These are phyloP conservation scores for Debaryomyces nepalensis DNA, from an alignment of 1,139 yeast species.

Conservation along the genomic window DNA sequence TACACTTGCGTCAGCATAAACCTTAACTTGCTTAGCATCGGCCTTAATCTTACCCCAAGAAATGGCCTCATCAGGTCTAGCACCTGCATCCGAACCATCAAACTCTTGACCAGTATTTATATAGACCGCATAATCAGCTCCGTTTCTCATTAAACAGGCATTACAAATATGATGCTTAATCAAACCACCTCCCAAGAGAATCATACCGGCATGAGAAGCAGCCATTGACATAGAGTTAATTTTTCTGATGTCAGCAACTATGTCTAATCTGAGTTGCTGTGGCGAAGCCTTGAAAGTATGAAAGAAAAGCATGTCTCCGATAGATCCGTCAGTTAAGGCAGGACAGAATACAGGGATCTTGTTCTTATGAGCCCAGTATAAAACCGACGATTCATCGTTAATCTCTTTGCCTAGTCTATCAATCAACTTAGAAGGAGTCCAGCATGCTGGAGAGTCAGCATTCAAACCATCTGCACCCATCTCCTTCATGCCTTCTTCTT, in stretches of 20 bases:
- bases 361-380: slow-evolving; percentile 98
- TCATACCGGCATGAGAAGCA: slow-evolving; percentile 95
- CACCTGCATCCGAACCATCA: slow-evolving; percentile 99
- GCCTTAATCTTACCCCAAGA: slow-evolving; percentile 99
- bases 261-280: slow-evolving; percentile 83
- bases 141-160: slow-evolving; percentile 98
- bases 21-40: slow-evolving; percentile 88
- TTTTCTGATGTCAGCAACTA: slow-evolving; percentile 89
- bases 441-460: slow-evolving; percentile 52
- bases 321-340: slow-evolving; percentile 95
- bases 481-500: slow-evolving; percentile 64
- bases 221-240: slow-evolving; percentile 95
- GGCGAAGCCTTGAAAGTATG: slow-evolving; percentile 96
- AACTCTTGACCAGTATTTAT: slow-evolving; percentile 98
- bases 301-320: slow-evolving; percentile 98
- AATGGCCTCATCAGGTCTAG: slow-evolving; percentile 98
- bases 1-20: slow-evolving; percentile 93
- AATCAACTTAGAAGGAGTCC: slow-evolving; percentile 95
- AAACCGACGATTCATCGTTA: slow-evolving; percentile 88
- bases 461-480: slow-evolving; percentile 63
- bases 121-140: slow-evolving; percentile 96
- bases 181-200: slow-evolving; percentile 94
- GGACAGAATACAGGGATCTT: slow-evolving; percentile 97
- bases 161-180: slow-evolving; percentile 96
- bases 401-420: slow-evolving; percentile 95